Base-by-base conservation (phyloP, 2,329 filamentous ascomycete genomes). In the Trichoderma aggressivum region DNA sequence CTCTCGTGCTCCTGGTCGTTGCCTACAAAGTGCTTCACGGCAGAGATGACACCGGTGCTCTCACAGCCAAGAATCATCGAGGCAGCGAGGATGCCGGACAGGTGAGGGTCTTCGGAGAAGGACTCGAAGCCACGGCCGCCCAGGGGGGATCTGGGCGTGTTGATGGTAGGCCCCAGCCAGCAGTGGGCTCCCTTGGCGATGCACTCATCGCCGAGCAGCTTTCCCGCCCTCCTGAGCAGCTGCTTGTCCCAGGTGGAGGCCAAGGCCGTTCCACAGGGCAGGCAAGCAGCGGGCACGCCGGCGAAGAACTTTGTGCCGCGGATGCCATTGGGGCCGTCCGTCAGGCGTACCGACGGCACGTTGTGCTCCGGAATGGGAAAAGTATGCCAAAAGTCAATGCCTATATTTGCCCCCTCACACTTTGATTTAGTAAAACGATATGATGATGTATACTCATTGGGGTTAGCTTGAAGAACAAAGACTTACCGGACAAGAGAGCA, bases 1-100 rank as follows among this genome's bases (percentile, higher is more conserved):
- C 62, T 53, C 62, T 65, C 62, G 18, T 65, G 62, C 47, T 65
- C 62, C 21, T 65, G 62, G 21, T 65, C 62, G 21, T 65, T 65
- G n/a, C 43, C 62, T 18, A 65, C 62, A 24, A 65, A 65, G 21
- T 65, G 62, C 28, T 65, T 65, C 47, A 65, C 62, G 30, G 43
- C 50, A 14, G 62, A 65, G 6, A 50, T 36, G 47, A 65, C 62
- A 1, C 62, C 62, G 16, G 62, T 65, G 24, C 62, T 65, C 14
- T 65, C 62, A 3, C 62, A 65, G 7, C 62, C 62, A 12, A 65
- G 47, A 28, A 65, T 56, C 62, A 65, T 55, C 0, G 62, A 65
- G 10, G 62, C 62, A 21, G 62, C 62, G 16, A 65, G 62, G 11
- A 65, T 16, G 2, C 62, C 62, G 1, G 62, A 65, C 50, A 65